Base-by-base conservation (phyloP, 2,329 filamentous ascomycete genomes). In the Aspergillus sp. region DNA sequence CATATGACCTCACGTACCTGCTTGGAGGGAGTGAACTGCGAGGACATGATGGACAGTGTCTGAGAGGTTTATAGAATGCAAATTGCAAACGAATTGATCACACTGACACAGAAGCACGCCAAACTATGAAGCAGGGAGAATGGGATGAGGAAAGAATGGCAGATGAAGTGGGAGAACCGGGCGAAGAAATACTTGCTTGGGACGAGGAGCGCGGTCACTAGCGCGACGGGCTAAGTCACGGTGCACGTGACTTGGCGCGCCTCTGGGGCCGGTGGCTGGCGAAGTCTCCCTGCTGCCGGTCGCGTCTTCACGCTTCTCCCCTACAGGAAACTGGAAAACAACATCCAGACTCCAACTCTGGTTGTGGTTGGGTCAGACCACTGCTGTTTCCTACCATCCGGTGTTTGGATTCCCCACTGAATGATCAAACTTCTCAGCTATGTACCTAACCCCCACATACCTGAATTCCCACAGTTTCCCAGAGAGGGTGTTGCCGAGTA, bases 1-100 rank as follows among this genome's bases (percentile, higher is more conserved):
- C 67, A 54, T 58, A 69, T 69, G 75, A 78, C 73, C 75, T 73
- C 73, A 74, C 84, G 68, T 81, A 90, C 88, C 82, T 87, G 85
- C 80, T 90, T 90, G 59, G 87, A 90, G 64, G 88, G 88, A 69
- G 88, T 90, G 73, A 91, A 82, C 76, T 94, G 84, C 64, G 89
- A 81, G 78, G 91, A 85, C 91, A 96, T 95, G 85, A 63, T 55
- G 62, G 63, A 55, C 53, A 58, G 52, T 67, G 54, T 69, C 26
- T 69, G 56, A 58, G 36, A 39, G 52, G 22, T 42, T 49, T 82
- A 75, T 62, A 62, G 67, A 63, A 57, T 60, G 58, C 60, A 65
- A 61, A 55, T 54, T 57, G 52, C 59, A 56, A 39, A 59, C 24
- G 56, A 61, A 60, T 62, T 52, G 59, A 55, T 53, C 60, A 68